A percentile compares a stretch with the other conserved stretches of the same genome.
phyloP scores from a whole-genome alignment of 495 filamentous ascomycete genomes.

The Daldinia concentrica region DNA sequence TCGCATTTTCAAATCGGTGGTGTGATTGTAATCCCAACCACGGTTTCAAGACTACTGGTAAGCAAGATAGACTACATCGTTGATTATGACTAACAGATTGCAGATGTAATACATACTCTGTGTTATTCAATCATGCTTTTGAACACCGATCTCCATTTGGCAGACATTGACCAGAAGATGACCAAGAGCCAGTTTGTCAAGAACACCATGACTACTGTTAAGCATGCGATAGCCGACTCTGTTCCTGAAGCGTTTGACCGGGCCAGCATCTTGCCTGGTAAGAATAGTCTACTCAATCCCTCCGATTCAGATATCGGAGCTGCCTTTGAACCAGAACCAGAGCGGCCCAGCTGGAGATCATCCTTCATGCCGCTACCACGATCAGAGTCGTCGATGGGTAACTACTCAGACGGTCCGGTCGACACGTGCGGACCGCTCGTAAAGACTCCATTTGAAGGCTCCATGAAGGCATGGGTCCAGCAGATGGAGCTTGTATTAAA shows the following conservation, averaged over 20 bases:
- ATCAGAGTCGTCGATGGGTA: slow-evolving; percentile 54
- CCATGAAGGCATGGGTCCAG: slow-evolving; percentile 83
- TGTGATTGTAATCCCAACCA: slow-evolving; percentile 94
- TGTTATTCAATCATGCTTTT: slow-evolving; percentile 94
- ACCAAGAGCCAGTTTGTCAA: slow-evolving; percentile 91
- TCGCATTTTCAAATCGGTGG: slow-evolving; percentile 88
- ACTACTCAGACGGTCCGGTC: slow-evolving; percentile 41
- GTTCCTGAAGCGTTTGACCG: slow-evolving; percentile 71
- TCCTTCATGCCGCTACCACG: slow-evolving; percentile 60
- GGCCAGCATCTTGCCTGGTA: slow-evolving; percentile 57
- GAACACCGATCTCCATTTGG: slow-evolving; percentile 95
- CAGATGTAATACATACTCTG: slow-evolving; percentile 96
- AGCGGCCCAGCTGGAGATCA: slow-evolving; percentile 53
- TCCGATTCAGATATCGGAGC: slow-evolving; percentile 44
- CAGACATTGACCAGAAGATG: slow-evolving; percentile 97
- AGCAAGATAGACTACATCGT: slow-evolving; percentile 35
- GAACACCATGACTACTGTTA: slow-evolving; percentile 93
- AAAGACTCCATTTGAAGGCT: slow-evolving; percentile 78
- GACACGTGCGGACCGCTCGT: slow-evolving; percentile 75
- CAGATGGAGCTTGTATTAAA: slow-evolving; percentile 91
- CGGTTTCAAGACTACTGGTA: slow-evolving; percentile 90
- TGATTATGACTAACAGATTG: slow-evolving; percentile 18
- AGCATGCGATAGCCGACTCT: slow-evolving; percentile 75
- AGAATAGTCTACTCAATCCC: slow-evolving; percentile 43
- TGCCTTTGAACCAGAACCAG: slow-evolving; percentile 57